phyloP scores from a whole-genome alignment of 179 eudicot species.

The Silene noctiflora region DNA sequence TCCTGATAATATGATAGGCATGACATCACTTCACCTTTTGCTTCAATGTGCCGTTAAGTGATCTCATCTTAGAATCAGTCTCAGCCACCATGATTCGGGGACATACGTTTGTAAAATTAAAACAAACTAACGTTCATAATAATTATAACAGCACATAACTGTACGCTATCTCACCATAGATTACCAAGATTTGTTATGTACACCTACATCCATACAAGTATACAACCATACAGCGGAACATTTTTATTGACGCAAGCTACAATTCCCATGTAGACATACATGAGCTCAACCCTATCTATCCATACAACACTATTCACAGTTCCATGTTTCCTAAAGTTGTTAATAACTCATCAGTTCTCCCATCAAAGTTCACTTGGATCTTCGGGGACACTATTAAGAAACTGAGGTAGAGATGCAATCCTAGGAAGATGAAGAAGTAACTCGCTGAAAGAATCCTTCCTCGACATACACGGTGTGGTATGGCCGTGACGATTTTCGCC shows the following conservation, averaged over 20 bases:
- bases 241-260: not conserved
- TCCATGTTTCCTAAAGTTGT: not conserved
- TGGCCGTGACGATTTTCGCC: conserved; percentile 28
- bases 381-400: conserved; percentile 57
- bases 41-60: no score
- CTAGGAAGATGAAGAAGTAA: conserved; percentile 67
- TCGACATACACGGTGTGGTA: conserved; percentile 39
- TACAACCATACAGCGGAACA: no score
- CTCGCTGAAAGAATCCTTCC: conserved; percentile 71
- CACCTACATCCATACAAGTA: no score
- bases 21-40: no score
- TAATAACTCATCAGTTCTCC: conserved; percentile 1
- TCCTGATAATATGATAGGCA: no score
- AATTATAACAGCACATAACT: no score
- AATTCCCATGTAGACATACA: not conserved
- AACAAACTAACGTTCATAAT: no score
- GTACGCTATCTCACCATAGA: no score
- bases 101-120: no score
- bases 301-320: conserved; percentile 10
- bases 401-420: conserved; percentile 77
- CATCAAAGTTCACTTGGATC: conserved; percentile 38
- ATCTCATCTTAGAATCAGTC: no score
- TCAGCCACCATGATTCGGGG: no score
- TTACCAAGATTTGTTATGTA: no score
- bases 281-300: not conserved